Evolutionary conservation across 1,139 yeast genomes (phyloP), one percentile per base, ranked within the genome.

Genomic region (Yamadazyma pseudoaaseri): DNA sequence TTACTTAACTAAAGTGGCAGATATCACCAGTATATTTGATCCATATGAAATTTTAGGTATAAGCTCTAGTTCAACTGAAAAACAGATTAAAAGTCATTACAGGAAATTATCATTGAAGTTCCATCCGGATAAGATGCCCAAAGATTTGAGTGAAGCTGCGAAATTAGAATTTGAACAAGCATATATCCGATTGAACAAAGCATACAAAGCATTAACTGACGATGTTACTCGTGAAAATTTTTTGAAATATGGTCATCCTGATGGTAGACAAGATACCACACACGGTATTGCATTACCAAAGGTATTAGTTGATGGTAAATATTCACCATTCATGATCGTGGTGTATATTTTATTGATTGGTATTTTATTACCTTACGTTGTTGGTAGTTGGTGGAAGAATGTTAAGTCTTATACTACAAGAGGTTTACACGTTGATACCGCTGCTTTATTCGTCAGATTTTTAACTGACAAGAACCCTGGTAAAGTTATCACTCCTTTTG

Each of bases 231-330:
- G 81, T 50, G 86, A 85, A 45, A 94, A 94, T 58, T 90, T 76
- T 56, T 66, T 83, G 52, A 81, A 78, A 51, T 92, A 82, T 53
- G 99, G 99, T 29, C 96, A 94, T 56, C 99, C 99, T 5, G 98
- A 94, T 62, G 98, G 98, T 26, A 96, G 95, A 31, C 96, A 87
- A 58, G 86, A 86, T 30, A 73, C 85, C n/a, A 68, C 83, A n/a
- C 97, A 87, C 56, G 98, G 98, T 38, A 89, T 94, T 59, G 99
- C 97, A 0, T 65, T 94, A 47, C 99, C 99, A 26, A 82, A 84
- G 56, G 87, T 87, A 61, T 71, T 94, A 48, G 87, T 94, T 27
- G 96, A 87, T 47, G 92, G 95, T 21, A 73, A 79, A 39, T 83
- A 84, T 27, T 82, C 95, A 5, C 77, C 83, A 2, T 51, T 84